Base-by-base conservation (phyloP, 139 green algal species). In the Chlorella vulgaris region DNA sequence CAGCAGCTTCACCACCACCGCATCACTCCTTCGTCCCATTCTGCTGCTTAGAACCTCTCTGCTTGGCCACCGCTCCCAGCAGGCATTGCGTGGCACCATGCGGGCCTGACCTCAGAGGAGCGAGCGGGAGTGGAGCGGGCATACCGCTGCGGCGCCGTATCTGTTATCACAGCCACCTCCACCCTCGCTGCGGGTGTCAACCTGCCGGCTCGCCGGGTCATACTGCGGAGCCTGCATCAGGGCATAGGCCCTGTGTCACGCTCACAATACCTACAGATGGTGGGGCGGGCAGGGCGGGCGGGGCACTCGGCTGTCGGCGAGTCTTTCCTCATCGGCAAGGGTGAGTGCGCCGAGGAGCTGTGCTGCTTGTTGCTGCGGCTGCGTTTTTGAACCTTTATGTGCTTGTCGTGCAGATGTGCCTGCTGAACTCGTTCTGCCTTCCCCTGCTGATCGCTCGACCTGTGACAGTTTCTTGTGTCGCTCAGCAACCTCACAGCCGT, bases 191-290 rank as follows among this genome's bases (percentile, higher is more conserved):
- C 88, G 10, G 89, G 89, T 22, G 69, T 92, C 66, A 93, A 93
- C 82, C 84, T 93, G 63, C 89, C 89, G 1, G 86, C 86, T 4
- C 71, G 75, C 28, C 81, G 86, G 21, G 84, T 90, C 47, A 85
- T 90, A 7, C 81, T 90, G 43, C 71, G 78, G 36, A 70, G 51
- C 61, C 75, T 86, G 63, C 40, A 65, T 55, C 71, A 84, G 78
- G 78, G 76, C 40, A 61, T 84, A 38, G 89, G 81, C 2, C 74
- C 69, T 15, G 87, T 91, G 33, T 68, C 63, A 0, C 81, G 85
- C 1, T 83, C 84, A 0, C 87, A 91, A 73, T 95, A 95, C 84
- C 78, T 92, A 29, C 91, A 95, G 51, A 95, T 95, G 91, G 90
- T 91, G 58, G 91, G 91, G 2, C 79, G 91, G 1, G 91, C 91